Evolutionary conservation across 768 basidiomycete genomes (phyloP).

Genomic region (Auricularia auricula-judae): DNA sequence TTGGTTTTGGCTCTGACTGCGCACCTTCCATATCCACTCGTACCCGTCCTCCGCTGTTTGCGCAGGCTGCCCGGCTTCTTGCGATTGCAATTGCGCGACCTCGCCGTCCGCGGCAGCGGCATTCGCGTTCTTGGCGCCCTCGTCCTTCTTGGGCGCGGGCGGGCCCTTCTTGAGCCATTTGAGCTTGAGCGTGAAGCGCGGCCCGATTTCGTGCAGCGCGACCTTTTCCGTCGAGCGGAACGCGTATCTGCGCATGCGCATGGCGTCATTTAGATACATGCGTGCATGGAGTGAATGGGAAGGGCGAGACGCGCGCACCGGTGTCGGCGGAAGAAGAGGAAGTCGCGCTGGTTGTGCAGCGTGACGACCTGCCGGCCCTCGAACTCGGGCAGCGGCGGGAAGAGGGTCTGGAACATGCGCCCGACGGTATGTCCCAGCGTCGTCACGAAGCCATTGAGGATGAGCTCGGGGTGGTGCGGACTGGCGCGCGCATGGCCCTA

Average conservation of each 20-base stretch:
- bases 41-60: slow-evolving; percentile 23
- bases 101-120: slow-evolving; percentile 18
- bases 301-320: slow-evolving; percentile 37
- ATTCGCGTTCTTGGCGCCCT: slow-evolving; percentile 21
- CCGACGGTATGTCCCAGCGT: slow-evolving; percentile 89
- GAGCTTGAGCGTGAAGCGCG: slow-evolving; percentile 91
- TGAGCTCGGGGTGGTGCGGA: slow-evolving; percentile 87
- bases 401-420: slow-evolving; percentile 90
- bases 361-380: slow-evolving; percentile 95
- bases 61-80: slow-evolving; percentile 10
- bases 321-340: slow-evolving; percentile 93
- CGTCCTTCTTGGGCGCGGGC: slow-evolving; percentile 52
- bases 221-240: slow-evolving; percentile 88
- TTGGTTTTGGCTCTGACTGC: slow-evolving; percentile 12
- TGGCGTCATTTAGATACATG: slow-evolving; percentile 6
- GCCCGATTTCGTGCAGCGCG: slow-evolving; percentile 92
- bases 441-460: slow-evolving; percentile 90
- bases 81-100: slow-evolving; percentile 10
- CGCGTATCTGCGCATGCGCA: slow-evolving; percentile 82
- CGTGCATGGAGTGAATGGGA: slow-evolving; percentile 6
- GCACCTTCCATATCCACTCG: slow-evolving; percentile 86
- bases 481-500: slow-evolving; percentile 93
- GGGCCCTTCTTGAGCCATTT: slow-evolving; percentile 81
- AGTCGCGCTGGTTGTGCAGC: slow-evolving; percentile 94
- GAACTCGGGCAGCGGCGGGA: slow-evolving; percentile 91